Conservation (phyloP, 2,329 filamentous ascomycete genomes). For the Phaeosphaeria sp. region DNA sequence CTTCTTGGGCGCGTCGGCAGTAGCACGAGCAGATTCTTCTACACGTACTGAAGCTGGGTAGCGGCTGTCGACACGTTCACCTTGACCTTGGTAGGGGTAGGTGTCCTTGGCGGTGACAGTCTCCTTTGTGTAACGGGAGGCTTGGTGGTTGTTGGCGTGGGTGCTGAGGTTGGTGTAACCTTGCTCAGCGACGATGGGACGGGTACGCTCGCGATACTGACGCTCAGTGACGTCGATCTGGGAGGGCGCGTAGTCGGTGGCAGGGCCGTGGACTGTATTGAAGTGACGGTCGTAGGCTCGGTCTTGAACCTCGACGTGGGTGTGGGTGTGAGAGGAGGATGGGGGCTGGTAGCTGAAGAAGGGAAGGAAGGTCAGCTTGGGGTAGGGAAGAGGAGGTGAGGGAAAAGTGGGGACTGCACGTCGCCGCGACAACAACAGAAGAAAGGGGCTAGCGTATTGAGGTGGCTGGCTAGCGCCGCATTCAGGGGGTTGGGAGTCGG, state of each 20-base stretch:
- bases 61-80: constrained; percentile 46
- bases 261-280: constrained; percentile 55
- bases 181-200: constrained; percentile 59
- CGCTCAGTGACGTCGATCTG: constrained; percentile 64
- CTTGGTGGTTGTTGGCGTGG: constrained; percentile 48
- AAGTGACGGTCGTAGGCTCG: constrained; percentile 55
- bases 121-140: constrained; percentile 45
- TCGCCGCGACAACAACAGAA: constrained; percentile 51
- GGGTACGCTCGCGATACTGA: constrained; percentile 70
- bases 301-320: constrained; percentile 71
- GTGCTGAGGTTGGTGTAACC: constrained; percentile 46
- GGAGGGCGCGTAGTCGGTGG: constrained; percentile 63
- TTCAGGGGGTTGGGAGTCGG: constrained; percentile 40
- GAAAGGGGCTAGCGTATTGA: constrained; percentile 40
- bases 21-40: constrained; percentile 57
- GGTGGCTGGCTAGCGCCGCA: constrained; percentile 43
- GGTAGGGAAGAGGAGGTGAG: constrained; percentile 45
- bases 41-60: constrained; percentile 58
- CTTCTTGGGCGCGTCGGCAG: constrained; percentile 59
- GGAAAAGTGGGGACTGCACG: constrained; percentile 47
- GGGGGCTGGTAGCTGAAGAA: constrained; percentile 62
- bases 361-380: constrained; percentile 47
- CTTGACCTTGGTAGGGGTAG: constrained; percentile 45
- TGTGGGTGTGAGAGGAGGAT: constrained; percentile 64
- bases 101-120: constrained; percentile 52